These are phyloP conservation scores for Pleurotus giganteus DNA, from an alignment of 768 basidiomycete genomes.

Conservation along the genomic window DNA sequence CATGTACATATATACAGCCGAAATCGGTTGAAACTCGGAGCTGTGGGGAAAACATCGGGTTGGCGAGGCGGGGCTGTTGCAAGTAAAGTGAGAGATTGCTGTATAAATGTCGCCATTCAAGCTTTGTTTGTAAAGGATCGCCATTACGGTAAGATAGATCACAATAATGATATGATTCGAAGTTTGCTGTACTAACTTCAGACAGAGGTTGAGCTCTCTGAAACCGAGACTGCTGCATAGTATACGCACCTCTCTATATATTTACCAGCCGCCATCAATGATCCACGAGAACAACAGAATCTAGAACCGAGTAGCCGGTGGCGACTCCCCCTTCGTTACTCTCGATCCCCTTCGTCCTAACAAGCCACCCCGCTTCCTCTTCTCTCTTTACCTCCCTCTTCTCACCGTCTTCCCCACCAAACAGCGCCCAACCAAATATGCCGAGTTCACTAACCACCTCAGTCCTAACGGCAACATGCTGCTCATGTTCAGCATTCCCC, in stretches of 20 bases:
- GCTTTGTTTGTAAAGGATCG: no score
- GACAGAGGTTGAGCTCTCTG: no score
- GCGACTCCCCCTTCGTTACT: slow-evolving; percentile 92
- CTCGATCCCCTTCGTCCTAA: slow-evolving; percentile 87
- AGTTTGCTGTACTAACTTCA: no score
- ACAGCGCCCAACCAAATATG: slow-evolving; percentile 87
- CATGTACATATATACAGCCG: no score
- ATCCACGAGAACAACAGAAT: slow-evolving; percentile 63
- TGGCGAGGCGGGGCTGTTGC: slow-evolving; percentile 29
- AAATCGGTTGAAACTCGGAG: background rate
- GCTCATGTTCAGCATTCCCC: slow-evolving; percentile 37
- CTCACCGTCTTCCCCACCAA: slow-evolving; percentile 38
- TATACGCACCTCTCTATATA: background rate
- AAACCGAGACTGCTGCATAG: no score
- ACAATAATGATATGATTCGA: no score
- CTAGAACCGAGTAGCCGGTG: slow-evolving; percentile 76
- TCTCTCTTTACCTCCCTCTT: slow-evolving; percentile 34
- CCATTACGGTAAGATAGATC: no score
- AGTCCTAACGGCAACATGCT: slow-evolving; percentile 43
- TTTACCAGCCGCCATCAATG: slow-evolving; percentile 14
- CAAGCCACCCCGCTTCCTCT: slow-evolving; percentile 75
- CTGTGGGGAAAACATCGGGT: background rate
- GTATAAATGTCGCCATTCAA: slow-evolving; percentile 55
- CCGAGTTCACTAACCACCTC: slow-evolving; percentile 90
- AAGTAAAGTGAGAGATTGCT: slow-evolving; percentile 64